These are phyloP conservation scores for Clarireedia paspali DNA, from an alignment of 2,329 filamentous ascomycete species.

Conservation along the genomic window DNA sequence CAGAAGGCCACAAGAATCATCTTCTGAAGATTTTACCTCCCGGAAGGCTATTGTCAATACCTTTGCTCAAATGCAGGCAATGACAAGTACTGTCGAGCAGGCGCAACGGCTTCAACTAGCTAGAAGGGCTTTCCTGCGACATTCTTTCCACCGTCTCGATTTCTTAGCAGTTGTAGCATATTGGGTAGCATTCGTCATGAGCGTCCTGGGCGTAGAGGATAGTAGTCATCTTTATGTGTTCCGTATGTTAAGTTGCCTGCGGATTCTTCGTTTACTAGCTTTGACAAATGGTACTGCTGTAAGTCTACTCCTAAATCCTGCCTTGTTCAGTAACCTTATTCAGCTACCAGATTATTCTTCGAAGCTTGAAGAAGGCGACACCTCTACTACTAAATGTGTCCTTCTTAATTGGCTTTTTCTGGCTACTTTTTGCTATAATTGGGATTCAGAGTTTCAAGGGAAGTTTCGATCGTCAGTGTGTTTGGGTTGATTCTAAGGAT, in stretches of 20 bases:
- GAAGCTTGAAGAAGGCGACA: conserved; percentile 91
- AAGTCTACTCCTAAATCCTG: conserved; percentile 31
- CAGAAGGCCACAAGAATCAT: conserved; percentile 16
- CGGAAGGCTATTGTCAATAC: conserved; percentile 24
- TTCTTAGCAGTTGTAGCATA: conserved; percentile 92
- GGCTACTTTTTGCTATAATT: conserved; percentile 93
- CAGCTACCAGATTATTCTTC: conserved; percentile 65
- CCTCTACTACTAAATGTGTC: conserved; percentile 87
- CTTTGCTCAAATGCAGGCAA: conserved; percentile 49
- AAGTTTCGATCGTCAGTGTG: conserved; percentile 68
- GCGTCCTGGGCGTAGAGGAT: conserved; percentile 61
- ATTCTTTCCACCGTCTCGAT: conserved; percentile 92
- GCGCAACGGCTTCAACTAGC: conserved; percentile 81
- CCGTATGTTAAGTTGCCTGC: conserved; percentile 90
- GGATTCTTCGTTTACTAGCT: conserved; percentile 83
- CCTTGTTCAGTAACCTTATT: not conserved
- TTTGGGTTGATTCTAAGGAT: conserved; percentile 62
- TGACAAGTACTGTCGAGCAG: conserved; percentile 56
- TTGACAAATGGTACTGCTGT: conserved; percentile 90
- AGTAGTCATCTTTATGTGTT: conserved; percentile 76
- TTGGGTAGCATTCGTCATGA: conserved; percentile 81
- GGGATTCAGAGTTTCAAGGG: conserved; percentile 95
- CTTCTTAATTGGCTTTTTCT: conserved; percentile 94
- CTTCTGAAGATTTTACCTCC: conserved; percentile 14
- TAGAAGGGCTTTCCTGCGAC: conserved; percentile 82